Evolutionary conservation across 371 early-diverging fungal genomes (phyloP).

Genomic region (Mucor velutinosus): DNA sequence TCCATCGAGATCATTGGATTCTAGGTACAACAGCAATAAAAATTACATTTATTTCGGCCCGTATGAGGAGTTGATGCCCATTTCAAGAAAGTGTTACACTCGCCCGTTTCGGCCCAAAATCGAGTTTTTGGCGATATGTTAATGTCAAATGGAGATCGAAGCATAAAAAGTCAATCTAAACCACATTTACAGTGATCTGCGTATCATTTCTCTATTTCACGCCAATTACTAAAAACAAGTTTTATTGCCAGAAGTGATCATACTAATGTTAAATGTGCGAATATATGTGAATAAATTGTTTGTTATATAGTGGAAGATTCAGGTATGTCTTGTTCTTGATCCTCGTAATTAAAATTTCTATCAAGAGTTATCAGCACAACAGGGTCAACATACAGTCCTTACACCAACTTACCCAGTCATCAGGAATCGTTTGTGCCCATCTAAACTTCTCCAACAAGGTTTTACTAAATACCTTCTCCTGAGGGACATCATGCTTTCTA

Average conservation of each 20-base stretch:
- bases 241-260: neutral
- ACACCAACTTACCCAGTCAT: constrained; percentile 64
- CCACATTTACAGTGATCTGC: neutral
- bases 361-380: no score
- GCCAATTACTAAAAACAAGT: neutral
- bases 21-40: neutral
- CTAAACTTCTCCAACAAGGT: constrained; percentile 93
- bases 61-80: constrained; percentile 14
- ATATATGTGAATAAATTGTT: neutral
- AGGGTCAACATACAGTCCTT: neutral
- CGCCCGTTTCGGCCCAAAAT: neutral
- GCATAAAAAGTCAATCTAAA: neutral
- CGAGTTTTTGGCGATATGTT: neutral
- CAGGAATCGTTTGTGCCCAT: constrained; percentile 89
- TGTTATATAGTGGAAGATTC: neutral
- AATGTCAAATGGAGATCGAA: constrained; percentile 1
- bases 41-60: constrained; percentile 11
- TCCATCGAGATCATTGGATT: neutral
- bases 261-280: neutral
- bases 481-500: constrained; percentile 80
- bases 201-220: neutral
- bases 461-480: constrained; percentile 92
- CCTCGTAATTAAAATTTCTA: neutral
- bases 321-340: neutral
- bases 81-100: constrained; percentile 15